Evolutionary conservation across 495 filamentous ascomycete genomes (phyloP), one percentile per base, ranked within the genome.

Genomic region (Cetradonia linearis): DNA sequence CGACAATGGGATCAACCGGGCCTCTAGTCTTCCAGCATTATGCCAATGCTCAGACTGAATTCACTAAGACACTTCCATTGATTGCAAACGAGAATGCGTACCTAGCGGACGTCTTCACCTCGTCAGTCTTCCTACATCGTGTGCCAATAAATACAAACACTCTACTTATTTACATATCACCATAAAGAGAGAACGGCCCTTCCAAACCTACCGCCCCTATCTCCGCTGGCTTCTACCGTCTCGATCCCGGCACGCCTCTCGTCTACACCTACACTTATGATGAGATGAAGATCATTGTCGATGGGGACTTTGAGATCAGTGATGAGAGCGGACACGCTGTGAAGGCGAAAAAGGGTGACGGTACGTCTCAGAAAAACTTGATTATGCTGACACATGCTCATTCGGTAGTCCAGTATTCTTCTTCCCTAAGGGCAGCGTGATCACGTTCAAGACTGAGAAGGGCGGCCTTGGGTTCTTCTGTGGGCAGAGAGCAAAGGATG

Each of bases 251-350:
- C 61, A 85, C 84, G 1, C 83, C 84, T 1, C 78, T 90, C 56
- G 80, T 86, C 28, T 89, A 89, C 70, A 81, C 75, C 37, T 89
- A 90, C 68, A 84, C 78, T 48, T 91, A 89, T 69, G 80, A 89
- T 63, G 87, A 89, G 73, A 87, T 81, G 81, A 88, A 89, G 74
- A 87, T 90, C 63, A 86, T 90, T 63, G 72, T 91, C 8, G 86
- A 91, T 65, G 87, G 87, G 55, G 78, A 82, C 63, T 88, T 86
- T 64, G 81, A 86, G 63, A 88, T 91, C 64, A 75, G 76, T 16
- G 65, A 64, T 46, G n/a, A 61, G 42, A 63, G 55, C 30, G 64
- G 63, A 11, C 59, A 68, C 28, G 84, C 80, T 62, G 86, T 87
- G 23, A 81, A 82, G 48, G 86, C 83, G 10, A 74, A 69, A 36